Evolutionary conservation across 306 rosid genomes (phyloP).

Genomic region (Vigna hirtella): DNA sequence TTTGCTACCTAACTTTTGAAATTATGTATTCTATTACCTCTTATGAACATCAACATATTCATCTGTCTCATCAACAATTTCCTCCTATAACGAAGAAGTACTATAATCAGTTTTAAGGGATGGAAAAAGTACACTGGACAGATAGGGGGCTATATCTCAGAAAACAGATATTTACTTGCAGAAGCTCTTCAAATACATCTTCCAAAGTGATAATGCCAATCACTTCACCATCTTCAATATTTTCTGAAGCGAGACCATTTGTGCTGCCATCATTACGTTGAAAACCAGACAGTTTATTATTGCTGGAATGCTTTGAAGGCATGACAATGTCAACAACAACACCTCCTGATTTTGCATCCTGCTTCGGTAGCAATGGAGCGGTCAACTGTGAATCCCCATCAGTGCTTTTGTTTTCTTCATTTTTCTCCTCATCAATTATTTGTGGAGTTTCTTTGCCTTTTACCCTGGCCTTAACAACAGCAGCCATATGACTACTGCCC

Average conservation of each 20-base stretch:
- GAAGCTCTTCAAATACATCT: constrained; percentile 98
- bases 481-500: constrained; percentile 99
- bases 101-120: constrained; percentile 8
- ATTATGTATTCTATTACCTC: constrained; percentile 57
- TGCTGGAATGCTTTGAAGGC: constrained; percentile 53
- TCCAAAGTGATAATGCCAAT: constrained; percentile 96
- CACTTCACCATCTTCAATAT: constrained; percentile 91
- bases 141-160: constrained; percentile 8
- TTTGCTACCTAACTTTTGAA: constrained; percentile 31
- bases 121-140: neutral
- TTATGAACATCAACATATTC: constrained; percentile 98
- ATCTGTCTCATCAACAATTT: constrained; percentile 98
- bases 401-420: constrained; percentile 48
- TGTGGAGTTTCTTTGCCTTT: constrained; percentile 60
- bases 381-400: constrained; percentile 60
- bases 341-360: constrained; percentile 53
- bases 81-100: constrained; percentile 68
- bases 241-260: constrained; percentile 59
- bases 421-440: constrained; percentile 59
- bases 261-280: constrained; percentile 45
- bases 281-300: constrained; percentile 48
- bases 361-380: constrained; percentile 72
- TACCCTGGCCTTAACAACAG: constrained; percentile 78
- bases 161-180: constrained; percentile 69
- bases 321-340: constrained; percentile 77